A percentile compares a stretch with the other conserved stretches of the same genome.
phyloP scores from a whole-genome alignment of 2,329 filamentous ascomycete genomes.

The Exserohilum rostratum region DNA sequence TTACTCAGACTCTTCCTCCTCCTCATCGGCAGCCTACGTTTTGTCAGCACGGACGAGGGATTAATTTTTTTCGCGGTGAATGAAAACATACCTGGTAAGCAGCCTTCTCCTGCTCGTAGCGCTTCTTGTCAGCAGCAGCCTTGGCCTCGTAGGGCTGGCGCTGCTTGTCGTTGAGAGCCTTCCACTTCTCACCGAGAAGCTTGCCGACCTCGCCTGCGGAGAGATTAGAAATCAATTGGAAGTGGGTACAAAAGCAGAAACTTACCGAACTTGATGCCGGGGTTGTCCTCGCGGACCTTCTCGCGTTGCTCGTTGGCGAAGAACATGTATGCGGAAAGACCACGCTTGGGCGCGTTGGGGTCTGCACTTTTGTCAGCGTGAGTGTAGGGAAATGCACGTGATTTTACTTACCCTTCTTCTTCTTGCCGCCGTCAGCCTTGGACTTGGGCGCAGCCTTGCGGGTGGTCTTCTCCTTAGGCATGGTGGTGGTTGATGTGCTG shows the following conservation, averaged over 20 bases:
- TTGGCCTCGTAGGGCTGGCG: conserved; percentile 94
- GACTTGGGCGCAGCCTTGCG: conserved; percentile 58
- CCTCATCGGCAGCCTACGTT: conserved; percentile 41
- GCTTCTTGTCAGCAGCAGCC: conserved; percentile 97
- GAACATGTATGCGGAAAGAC: conserved; percentile 99
- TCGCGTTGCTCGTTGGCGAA: conserved; percentile 99
- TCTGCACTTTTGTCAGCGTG: conserved; percentile 61
- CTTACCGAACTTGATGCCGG: conserved; percentile 92
- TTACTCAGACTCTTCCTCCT: conserved; percentile 52
- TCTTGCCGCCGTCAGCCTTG: conserved; percentile 63
- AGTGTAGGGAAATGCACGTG: conserved; percentile 16
- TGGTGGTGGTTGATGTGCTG: conserved; percentile 49
- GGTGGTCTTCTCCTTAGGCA: conserved; percentile 72
- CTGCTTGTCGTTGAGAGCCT: conserved; percentile 92
- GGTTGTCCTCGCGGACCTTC: conserved; percentile 97
- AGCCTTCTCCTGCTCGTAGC: conserved; percentile 97
- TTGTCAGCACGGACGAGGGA: conserved; percentile 18
- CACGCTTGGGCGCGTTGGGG: conserved; percentile 98
- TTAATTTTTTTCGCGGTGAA: neutral
- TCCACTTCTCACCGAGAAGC: conserved; percentile 98
- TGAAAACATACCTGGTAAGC: conserved; percentile 58
- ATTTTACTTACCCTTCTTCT: conserved; percentile 69
- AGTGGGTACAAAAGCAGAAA: conserved; percentile 10
- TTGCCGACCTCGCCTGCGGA: conserved; percentile 88
- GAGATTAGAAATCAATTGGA: conserved; percentile 24